Evolutionary conservation across 495 filamentous ascomycete genomes (phyloP), one percentile per base, ranked within the genome.

Genomic region (Massariosphaeria phaeospora): DNA sequence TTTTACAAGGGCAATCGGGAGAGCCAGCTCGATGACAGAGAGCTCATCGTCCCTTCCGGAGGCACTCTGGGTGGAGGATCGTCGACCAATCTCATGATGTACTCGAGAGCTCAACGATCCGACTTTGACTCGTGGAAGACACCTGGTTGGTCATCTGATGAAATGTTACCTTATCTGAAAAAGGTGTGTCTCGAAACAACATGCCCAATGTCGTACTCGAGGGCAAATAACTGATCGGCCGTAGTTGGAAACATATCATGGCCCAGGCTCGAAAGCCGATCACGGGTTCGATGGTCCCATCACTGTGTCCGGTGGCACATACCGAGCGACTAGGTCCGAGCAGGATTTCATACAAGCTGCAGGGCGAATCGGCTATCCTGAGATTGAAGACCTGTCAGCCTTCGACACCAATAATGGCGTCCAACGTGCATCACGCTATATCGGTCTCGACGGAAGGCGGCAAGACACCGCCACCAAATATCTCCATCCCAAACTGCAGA

Each of bases 11-110:
- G 48, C 27, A 64, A 65, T 13, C 41, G 60, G 30, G 52, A 62
- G 26, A 58, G 69, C 35, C 55, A 76, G 9, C 69, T 83, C n/a
- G 72, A 64, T 46, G 72, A 68, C 23, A 66, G 76, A 43, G 69
- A 70, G 48, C 61, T 68, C 10, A 70, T 78, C 15, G 74, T 85
- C 8, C 72, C 76, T 0, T 67, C 67, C 7, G 80, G 79, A 15
- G 76, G 78, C 34, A 68, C 75, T 0, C 70, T 85, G 0, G 81
- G 82, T 39, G 82, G 81, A 23, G 80, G 80, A 9, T 77, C 72
- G 2, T 77, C 77, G 0, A 77, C 81, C 24, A 85, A 84, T 61
- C 76, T 79, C 47, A 77, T 82, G 66, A 46, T 66, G 55, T 61
- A 60, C 35, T 44, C 48, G 7, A 20, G 75, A 61, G 23, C 76